Percentiles rank a stretch among this genome's conserved stretches.
Evolutionary conservation across 139 green algal genomes (phyloP).

Genomic region (Tetraselmis striata): DNA sequence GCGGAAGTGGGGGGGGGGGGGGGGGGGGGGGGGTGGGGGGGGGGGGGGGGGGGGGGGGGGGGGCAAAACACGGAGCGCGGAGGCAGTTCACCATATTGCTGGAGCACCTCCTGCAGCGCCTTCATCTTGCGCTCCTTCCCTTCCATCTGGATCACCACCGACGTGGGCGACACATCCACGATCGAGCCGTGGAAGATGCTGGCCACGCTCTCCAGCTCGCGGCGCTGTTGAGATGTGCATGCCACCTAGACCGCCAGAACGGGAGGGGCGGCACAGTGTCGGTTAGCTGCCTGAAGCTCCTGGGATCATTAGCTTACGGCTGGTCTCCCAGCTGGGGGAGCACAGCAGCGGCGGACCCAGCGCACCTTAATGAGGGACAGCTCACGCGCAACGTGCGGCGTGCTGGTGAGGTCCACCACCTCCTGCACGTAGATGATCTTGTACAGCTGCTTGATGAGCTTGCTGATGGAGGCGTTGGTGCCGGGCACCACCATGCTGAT

Average conservation of each 20-base stretch:
- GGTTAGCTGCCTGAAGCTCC: too few relatives aligned
- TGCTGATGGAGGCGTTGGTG: slow-evolving; percentile 48
- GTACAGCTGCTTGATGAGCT: slow-evolving; percentile 88
- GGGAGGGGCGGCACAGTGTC: too few relatives aligned
- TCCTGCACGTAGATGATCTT: slow-evolving; percentile 83
- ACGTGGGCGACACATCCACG: slow-evolving; percentile 69
- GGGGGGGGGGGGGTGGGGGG: too few relatives aligned
- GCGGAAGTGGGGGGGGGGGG: too few relatives aligned
- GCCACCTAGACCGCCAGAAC: slow-evolving; percentile 42
- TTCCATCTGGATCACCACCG: slow-evolving; percentile 83
- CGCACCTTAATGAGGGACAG: neutral
- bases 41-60: too few relatives aligned
- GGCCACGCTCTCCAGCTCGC: slow-evolving; percentile 78
- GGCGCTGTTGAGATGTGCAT: slow-evolving; percentile 55
- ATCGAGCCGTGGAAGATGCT: slow-evolving; percentile 84
- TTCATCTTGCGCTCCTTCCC: slow-evolving; percentile 88
- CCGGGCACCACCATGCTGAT: slow-evolving; percentile 95
- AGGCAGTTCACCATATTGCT: slow-evolving; percentile 69
- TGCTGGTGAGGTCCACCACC: slow-evolving; percentile 59
- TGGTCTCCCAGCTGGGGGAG: too few relatives aligned
- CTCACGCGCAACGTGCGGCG: neutral
- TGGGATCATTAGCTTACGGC: too few relatives aligned
- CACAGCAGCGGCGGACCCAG: too few relatives aligned
- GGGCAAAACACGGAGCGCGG: too few relatives aligned
- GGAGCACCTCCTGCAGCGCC: slow-evolving; percentile 72